Percentiles rank a stretch among this genome's conserved stretches.
These are phyloP conservation scores for Neoboletus brunneissimus DNA, from an alignment of 768 basidiomycete genomes.

Conservation along the genomic window DNA sequence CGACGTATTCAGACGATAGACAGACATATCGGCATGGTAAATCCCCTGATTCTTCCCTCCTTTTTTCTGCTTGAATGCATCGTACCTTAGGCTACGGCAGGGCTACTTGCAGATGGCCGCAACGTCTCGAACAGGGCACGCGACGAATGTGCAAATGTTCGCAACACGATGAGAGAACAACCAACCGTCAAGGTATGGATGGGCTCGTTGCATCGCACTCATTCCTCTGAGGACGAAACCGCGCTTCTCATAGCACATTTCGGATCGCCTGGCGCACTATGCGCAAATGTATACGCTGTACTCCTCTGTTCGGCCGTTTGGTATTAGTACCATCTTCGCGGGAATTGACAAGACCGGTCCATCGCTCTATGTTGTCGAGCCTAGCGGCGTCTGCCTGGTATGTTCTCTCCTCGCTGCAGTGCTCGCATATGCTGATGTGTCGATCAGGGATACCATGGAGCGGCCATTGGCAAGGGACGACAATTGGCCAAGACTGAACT, in stretches of 20 bases:
- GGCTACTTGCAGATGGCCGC: slow-evolving; percentile 89
- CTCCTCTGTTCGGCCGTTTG: slow-evolving; percentile 96
- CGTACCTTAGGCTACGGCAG: slow-evolving; percentile 75
- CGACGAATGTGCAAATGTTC: slow-evolving; percentile 75
- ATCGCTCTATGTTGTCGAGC: slow-evolving; percentile 85
- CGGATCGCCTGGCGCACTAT: slow-evolving; percentile 83
- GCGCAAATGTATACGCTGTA: slow-evolving; percentile 96
- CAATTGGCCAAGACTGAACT: slow-evolving; percentile 97
- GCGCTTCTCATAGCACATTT: slow-evolving; percentile 41
- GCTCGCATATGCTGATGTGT: not conserved
- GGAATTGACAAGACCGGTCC: slow-evolving; percentile 89
- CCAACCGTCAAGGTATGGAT: slow-evolving; percentile 72
- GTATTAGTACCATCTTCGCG: slow-evolving; percentile 88
- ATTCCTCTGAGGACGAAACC: not conserved
- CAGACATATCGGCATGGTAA: slow-evolving; percentile 87
- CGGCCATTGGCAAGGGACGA: slow-evolving; percentile 97
- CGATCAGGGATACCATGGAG: slow-evolving; percentile 85
- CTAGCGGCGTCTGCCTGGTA: slow-evolving; percentile 89
- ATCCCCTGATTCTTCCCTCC: slow-evolving; percentile 11
- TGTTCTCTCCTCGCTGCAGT: slow-evolving; percentile 26
- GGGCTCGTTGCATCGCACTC: not conserved
- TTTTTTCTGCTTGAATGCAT: not conserved
- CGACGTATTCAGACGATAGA: slow-evolving; percentile 92
- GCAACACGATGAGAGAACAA: slow-evolving; percentile 69
- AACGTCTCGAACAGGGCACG: slow-evolving; percentile 82